Conservation (phyloP, 2,329 filamentous ascomycete species). For the Xylariomycetidae sp. region DNA sequence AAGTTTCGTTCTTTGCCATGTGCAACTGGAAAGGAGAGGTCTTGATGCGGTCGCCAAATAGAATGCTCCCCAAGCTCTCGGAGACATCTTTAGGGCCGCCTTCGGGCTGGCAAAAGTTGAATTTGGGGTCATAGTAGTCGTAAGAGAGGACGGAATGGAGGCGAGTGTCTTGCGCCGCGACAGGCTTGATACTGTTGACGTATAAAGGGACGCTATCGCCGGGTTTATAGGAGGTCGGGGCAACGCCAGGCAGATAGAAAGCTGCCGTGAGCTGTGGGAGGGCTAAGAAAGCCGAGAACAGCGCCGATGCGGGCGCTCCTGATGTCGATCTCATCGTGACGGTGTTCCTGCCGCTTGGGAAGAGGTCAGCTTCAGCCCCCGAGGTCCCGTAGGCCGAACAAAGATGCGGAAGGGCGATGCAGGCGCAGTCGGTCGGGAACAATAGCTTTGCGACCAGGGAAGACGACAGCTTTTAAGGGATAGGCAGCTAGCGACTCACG, state of each 20-base stretch:
- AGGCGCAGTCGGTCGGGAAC: too few species aligned
- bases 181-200: conserved; percentile 88
- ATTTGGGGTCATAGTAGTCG: conserved; percentile 87
- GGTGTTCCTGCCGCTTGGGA: conserved; percentile 1
- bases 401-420: too few species aligned
- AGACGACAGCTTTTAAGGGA: too few species aligned
- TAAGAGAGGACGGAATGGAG: conserved; percentile 91
- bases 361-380: background rate
- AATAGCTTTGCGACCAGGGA: too few species aligned
- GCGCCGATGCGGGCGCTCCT: conserved; percentile 40
- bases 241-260: conserved; percentile 95
- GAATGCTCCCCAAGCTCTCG: conserved; percentile 88
- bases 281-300: conserved; percentile 45
- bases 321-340: conserved; percentile 39
- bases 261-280: conserved; percentile 55
- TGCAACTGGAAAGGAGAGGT: conserved; percentile 89
- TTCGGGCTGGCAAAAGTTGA: conserved; percentile 81
- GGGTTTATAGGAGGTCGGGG: conserved; percentile 82
- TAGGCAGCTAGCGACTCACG: conserved; percentile 6
- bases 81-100: conserved; percentile 72
- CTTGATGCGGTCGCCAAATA: conserved; percentile 95
- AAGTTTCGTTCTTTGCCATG: conserved; percentile 83
- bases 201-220: conserved; percentile 78
- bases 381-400: background rate
- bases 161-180: conserved; percentile 71